These are phyloP conservation scores for Aureobasidium sp. DNA, from an alignment of 2,329 filamentous ascomycete species.

Conservation along the genomic window DNA sequence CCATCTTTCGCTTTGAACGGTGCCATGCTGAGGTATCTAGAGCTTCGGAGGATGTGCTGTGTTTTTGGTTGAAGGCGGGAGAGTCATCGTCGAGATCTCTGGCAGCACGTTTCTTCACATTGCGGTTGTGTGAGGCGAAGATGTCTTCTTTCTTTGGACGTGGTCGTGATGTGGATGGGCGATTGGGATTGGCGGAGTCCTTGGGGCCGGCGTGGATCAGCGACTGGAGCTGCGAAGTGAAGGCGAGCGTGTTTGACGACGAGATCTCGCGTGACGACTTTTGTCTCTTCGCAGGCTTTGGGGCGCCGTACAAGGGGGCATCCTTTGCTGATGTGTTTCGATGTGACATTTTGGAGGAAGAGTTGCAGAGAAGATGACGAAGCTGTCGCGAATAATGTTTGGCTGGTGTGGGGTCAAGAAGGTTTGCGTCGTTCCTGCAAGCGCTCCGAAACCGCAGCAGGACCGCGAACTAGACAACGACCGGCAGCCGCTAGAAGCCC, in stretches of 20 bases:
- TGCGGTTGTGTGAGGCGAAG: constrained; percentile 58
- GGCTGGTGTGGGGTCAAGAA: neutral
- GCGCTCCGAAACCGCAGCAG: neutral
- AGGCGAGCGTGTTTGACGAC: constrained; percentile 66
- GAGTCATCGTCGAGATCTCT: constrained; percentile 46
- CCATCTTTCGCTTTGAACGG: constrained; percentile 71
- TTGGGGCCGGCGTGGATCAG: constrained; percentile 53
- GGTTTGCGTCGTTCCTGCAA: neutral
- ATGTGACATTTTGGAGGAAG: neutral
- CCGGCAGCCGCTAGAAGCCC: neutral
- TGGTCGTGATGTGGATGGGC: constrained; percentile 40
- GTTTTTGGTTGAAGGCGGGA: constrained; percentile 54
- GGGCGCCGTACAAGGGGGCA: constrained; percentile 66
- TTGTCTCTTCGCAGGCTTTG: constrained; percentile 52
- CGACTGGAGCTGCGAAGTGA: constrained; percentile 78
- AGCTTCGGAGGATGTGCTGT: constrained; percentile 51
- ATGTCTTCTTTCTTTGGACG: constrained; percentile 57
- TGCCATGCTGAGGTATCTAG: constrained; percentile 50
- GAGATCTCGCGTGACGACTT: constrained; percentile 54
- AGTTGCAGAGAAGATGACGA: neutral
- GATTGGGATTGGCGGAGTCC: constrained; percentile 31
- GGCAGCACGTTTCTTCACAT: constrained; percentile 52
- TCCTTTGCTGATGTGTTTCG: constrained; percentile 35
- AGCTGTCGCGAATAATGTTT: neutral
- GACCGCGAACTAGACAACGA: neutral